Evolutionary conservation across 2,329 filamentous ascomycete genomes (phyloP), one percentile per base, ranked within the genome.

Genomic region (Mycosphaerella arachidis): DNA sequence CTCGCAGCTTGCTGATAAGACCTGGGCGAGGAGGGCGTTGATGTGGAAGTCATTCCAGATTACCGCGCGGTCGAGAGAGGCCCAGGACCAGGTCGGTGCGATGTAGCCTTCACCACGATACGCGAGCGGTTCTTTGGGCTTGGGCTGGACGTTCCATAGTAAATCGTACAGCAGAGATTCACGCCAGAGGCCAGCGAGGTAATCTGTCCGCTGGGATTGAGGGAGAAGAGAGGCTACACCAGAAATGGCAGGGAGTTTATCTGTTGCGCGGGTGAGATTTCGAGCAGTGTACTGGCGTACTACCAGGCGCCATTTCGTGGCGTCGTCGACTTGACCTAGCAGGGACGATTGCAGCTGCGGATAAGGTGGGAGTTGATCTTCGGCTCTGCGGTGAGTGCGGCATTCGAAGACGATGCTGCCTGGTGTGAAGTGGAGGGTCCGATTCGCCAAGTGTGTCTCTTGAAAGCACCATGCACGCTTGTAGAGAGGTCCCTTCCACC

Each of bases 81-180:
- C 59, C 59, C 59, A 62, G 20, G 48, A 54, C 59, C 59, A 62
- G 4, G 51, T 51, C n/a, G 59, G 59, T 13, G 59, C 59, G 4
- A 43, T 40, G 18, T 59, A 52, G n/a, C 54, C 35, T 5, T 31
- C 10, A 3, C 20, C 6, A 12, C 13, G 40, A 35, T 57, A 56
- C 20, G 54, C 33, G 1, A 56, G 48, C 2, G 48, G n/a, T 18
- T 48, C 54, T 29, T 45, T 37, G 29, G 52, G 53, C 4, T 45
- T 18, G 8, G 58, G 58, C 35, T 56, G 52, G 10, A 48, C 35
- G 12, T 61, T 55, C 59, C 59, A 61, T 2, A 61, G 27, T 4
- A 61, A 40, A 40, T 58, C 59, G 12, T 43, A 13, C 5, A 52
- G 8, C 10, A 61, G 43, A 24, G 24, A 43, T 24, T 57, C 43